Base-by-base conservation (phyloP, 2,329 filamentous ascomycete genomes). In the Pseudogymnoascus sp. region DNA sequence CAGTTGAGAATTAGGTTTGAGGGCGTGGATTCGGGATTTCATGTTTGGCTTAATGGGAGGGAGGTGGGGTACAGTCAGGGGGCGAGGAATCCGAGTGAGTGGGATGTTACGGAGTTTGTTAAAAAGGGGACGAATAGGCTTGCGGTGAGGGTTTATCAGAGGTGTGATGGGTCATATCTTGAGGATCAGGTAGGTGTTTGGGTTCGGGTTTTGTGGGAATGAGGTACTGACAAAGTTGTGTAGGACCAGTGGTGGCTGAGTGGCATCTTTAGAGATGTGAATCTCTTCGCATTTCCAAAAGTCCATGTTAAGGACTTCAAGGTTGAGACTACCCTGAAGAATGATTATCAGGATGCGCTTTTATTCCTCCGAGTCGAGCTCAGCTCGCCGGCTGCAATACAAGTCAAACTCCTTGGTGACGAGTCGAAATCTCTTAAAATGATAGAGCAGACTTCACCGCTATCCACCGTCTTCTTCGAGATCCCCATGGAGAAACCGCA, bases 1-100 rank as follows among this genome's bases (percentile, higher is more conserved):
- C 79, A 83, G 62, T 71, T 84, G 33, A 75, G 82, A 16, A 70
- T 85, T 10, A 74, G 83, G 31, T 85, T 85, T 62, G 83, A 85
- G 64, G 83, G 83, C 1, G 83, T 85, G 1, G 83, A 85, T 65
- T 80, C 80, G 63, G 78, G 82, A 0, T 85, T 82, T 65, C 81
- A 84, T 71, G 73, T 85, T 6, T 85, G 78, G 77, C 71, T 86
- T 2, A 85, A 86, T 67, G 82, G 81, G 0, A 74, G 76, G 59
- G 74, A 80, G 64, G 75, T 84, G 11, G 83, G 83, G 7, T 85
- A 85, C 68, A 80, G 78, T 26, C 83, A 85, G 68, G 83, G 82
- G 14, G 80, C 79, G 33, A 75, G 83, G 28, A 85, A 85, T 66
- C 79, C 83, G 1, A 78, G 81, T 4, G 83, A 86, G 64, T 85